phyloP scores from a whole-genome alignment of 352 stramenopile species.

The Phytophthora colocasiae region DNA sequence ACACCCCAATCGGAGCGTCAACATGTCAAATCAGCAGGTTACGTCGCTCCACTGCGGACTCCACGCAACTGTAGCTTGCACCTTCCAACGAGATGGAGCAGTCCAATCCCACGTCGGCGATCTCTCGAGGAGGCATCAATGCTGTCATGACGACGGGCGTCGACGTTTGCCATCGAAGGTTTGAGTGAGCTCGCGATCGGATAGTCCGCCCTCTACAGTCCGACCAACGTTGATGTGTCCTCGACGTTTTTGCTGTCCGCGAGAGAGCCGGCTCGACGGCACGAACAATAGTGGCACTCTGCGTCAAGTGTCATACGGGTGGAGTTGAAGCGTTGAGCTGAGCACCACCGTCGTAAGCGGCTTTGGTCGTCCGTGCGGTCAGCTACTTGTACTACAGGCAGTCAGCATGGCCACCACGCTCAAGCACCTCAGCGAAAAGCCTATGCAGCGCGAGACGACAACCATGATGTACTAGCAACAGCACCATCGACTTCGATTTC shows the following conservation, averaged over 20 bases:
- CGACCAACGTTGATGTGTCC: conserved; percentile 9
- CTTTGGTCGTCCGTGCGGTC: conserved; percentile 1
- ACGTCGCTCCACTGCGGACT: not conserved
- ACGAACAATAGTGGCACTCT: conserved; percentile 11
- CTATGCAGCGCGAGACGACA: conserved; percentile 20
- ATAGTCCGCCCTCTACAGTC: conserved; percentile 25
- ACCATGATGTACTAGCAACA: conserved; percentile 4
- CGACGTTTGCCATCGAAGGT: not conserved
- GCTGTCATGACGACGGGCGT: conserved; percentile 31
- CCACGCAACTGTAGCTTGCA: conserved; percentile 1
- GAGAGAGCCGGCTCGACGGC: conserved; percentile 16
- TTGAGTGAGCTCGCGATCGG: not conserved
- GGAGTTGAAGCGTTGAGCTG: conserved; percentile 24
- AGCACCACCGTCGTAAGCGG: conserved; percentile 1
- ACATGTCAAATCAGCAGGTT: conserved; percentile 14
- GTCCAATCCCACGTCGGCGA: not conserved
- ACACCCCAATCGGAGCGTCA: not conserved
- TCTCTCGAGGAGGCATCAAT: conserved; percentile 11
- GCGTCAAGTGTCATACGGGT: conserved; percentile 18
- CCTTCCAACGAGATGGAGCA: conserved; percentile 8
- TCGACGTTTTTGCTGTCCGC: conserved; percentile 26
- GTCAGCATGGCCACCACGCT: conserved; percentile 11
- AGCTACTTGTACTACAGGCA: conserved; percentile 5
- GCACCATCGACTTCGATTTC: conserved; percentile 14
- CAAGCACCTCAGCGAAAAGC: conserved; percentile 11